Evolutionary conservation across 2,329 filamentous ascomycete genomes (phyloP).

Genomic region (Zymoseptoria tritici): DNA sequence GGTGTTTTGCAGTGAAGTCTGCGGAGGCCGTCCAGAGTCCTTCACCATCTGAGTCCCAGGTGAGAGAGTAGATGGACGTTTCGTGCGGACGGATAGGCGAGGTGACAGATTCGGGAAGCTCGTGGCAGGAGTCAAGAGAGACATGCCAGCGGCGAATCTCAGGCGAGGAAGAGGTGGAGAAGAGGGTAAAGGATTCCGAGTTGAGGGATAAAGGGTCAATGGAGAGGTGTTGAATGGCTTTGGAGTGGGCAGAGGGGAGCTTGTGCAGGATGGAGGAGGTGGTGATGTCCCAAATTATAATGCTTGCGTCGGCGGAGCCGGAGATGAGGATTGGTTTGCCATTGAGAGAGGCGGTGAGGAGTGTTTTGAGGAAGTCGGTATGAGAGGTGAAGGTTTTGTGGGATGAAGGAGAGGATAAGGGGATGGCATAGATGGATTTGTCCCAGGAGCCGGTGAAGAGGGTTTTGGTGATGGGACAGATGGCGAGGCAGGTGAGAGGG

Average conservation of each 20-base stretch:
- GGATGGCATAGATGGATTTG: conserved; percentile 77
- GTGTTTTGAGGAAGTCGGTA: conserved; percentile 81
- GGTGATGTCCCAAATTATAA: conserved; percentile 69
- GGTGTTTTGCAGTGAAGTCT: conserved; percentile 78
- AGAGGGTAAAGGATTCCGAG: conserved; percentile 48
- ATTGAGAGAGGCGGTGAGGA: conserved; percentile 56
- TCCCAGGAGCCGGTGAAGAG: conserved; percentile 93
- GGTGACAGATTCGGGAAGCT: conserved; percentile 43
- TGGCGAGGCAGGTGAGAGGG: conserved; percentile 69
- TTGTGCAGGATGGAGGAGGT: conserved; percentile 62
- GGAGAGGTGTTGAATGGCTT: conserved; percentile 72
- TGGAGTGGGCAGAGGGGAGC: conserved; percentile 62
- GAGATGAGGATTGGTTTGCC: conserved; percentile 50
- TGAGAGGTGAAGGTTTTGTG: conserved; percentile 49
- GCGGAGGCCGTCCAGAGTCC: conserved; percentile 82
- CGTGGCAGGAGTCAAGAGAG: conserved; percentile 44
- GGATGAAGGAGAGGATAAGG: conserved; percentile 1
- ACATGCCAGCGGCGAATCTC: conserved; percentile 71
- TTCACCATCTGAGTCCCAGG: conserved; percentile 60
- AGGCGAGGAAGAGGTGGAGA: conserved; percentile 61
- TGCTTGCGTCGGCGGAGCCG: conserved; percentile 40
- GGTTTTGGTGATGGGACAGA: conserved; percentile 46
- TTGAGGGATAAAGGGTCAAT: conserved; percentile 59
- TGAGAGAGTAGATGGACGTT: conserved; percentile 77
- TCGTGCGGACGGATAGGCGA: conserved; percentile 69